Base-by-base conservation (phyloP, 2,329 filamentous ascomycete genomes). In the Penicillium sp. region DNA sequence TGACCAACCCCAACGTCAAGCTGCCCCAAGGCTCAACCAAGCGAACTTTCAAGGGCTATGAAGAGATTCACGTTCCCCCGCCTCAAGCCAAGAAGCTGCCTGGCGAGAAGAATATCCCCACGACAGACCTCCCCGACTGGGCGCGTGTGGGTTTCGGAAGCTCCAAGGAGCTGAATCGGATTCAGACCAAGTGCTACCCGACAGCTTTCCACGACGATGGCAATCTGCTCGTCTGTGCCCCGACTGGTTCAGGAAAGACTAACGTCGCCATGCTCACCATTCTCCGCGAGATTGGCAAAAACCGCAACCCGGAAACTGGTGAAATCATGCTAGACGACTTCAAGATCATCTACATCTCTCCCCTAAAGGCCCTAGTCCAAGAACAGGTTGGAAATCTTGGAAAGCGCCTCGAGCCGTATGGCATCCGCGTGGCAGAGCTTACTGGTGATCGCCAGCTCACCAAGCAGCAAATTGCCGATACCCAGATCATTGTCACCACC, bases 341-440 rank as follows among this genome's bases (percentile, higher is more conserved):
- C 84, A 99, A 99, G 81, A 97, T 99, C 70, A 90, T 99, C 45
- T 99, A 96, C 76, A 97, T 99, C 73, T 95, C 95, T 33, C 95
- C 95, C 0, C 79, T 99, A 61, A 99, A 99, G 76, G 95, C 95
- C 51, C 81, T 99, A 66, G 95, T 99, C 3, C 93, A 97, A 76
- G 95, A 99, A 76, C 95, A 99, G 79, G 95, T 99, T 57, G 95
- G 95, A 58, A 99, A 98, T 78, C 96, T 99, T 77, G 93, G 95
- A 68, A 92, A 92, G 75, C 88, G 96, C 61, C 84, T 99, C 10
- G 92, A 94, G 75, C 88, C 92, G 0, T 98, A 94, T 68, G 95
- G 95, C 42, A 93, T 99, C 74, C 90, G 87, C 62, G 95, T 99
- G 12, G 88, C 93, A n/a, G 95, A 99, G 79, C 83, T 99, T 73